These are phyloP conservation scores for Coffea eugenioides DNA, from an alignment of 257 asterid species.

Conservation along the genomic window DNA sequence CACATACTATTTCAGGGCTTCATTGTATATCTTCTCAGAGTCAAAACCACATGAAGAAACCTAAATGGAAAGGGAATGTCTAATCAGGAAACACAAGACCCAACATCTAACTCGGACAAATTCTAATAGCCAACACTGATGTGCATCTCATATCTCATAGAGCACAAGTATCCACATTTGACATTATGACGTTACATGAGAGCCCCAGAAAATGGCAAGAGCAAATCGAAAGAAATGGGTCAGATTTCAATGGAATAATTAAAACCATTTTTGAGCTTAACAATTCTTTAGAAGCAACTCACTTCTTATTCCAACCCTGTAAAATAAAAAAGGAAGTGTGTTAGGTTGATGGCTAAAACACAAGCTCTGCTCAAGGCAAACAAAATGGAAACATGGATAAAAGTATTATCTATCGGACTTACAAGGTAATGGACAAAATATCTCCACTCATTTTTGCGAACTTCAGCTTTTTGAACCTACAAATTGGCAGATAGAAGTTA, in stretches of 20 bases:
- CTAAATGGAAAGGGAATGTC: not conserved
- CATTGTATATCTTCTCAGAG: not conserved
- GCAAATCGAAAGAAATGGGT: not conserved
- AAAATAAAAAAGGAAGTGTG: conserved; percentile 18
- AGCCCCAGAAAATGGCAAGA: not conserved
- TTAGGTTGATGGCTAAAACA: not conserved
- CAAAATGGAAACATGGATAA: conserved; percentile 3
- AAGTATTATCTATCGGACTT: conserved; percentile 29
- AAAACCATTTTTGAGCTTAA: conserved; percentile 2
- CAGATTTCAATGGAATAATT: not conserved
- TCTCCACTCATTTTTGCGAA: conserved; percentile 86
- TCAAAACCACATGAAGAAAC: not conserved
- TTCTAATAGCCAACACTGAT: not conserved
- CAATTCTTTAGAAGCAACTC: conserved; percentile 40
- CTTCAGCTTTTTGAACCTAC: conserved; percentile 89
- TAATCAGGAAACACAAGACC: not conserved
- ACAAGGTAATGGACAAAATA: conserved; percentile 96
- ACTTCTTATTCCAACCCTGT: conserved; percentile 99
- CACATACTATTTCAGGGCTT: not conserved
- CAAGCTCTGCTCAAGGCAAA: not conserved
- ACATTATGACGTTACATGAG: not conserved
- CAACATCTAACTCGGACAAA: not conserved
- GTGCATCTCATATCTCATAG: not conserved
- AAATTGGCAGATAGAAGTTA: conserved; percentile 16
- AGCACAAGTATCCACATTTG: not conserved